Evolutionary conservation across 352 stramenopile species (phyloP).

Genomic region (Phytophthora rubi): DNA sequence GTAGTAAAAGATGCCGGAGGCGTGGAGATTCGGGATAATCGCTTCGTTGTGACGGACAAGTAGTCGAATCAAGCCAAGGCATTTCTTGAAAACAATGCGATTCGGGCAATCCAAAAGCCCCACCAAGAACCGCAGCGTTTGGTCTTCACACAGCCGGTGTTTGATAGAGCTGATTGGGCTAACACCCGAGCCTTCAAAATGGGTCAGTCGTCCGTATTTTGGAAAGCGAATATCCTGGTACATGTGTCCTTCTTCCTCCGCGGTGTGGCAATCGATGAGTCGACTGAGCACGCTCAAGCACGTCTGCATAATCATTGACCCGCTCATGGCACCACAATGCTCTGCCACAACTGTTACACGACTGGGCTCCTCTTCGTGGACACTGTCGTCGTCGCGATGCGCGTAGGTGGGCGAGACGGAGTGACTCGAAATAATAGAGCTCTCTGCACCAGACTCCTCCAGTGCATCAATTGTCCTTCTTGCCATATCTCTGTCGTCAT

Average conservation of each 20-base stretch:
- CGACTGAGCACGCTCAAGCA: conserved; percentile 84
- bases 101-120: conserved; percentile 83
- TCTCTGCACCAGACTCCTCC: conserved; percentile 64
- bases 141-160: conserved; percentile 70
- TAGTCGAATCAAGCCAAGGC: conserved; percentile 77
- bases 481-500: conserved; percentile 50
- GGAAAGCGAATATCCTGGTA: conserved; percentile 80
- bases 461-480: conserved; percentile 72
- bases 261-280: conserved; percentile 85
- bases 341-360: conserved; percentile 81
- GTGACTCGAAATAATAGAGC: conserved; percentile 46
- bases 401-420: conserved; percentile 42
- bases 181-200: conserved; percentile 83
- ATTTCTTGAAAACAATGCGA: conserved; percentile 87
- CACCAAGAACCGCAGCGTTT: conserved; percentile 83
- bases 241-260: conserved; percentile 82
- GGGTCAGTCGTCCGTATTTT: conserved; percentile 79
- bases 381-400: conserved; percentile 41
- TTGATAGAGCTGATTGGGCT: conserved; percentile 85
- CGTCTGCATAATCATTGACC: conserved; percentile 89
- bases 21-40: conserved; percentile 84
- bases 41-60: conserved; percentile 86
- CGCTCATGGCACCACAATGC: conserved; percentile 80
- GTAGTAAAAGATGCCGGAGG: conserved; percentile 89
- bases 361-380: conserved; percentile 46